Evolutionary conservation across 257 asterid species (phyloP).

Genomic region (Petunia secreta): DNA sequence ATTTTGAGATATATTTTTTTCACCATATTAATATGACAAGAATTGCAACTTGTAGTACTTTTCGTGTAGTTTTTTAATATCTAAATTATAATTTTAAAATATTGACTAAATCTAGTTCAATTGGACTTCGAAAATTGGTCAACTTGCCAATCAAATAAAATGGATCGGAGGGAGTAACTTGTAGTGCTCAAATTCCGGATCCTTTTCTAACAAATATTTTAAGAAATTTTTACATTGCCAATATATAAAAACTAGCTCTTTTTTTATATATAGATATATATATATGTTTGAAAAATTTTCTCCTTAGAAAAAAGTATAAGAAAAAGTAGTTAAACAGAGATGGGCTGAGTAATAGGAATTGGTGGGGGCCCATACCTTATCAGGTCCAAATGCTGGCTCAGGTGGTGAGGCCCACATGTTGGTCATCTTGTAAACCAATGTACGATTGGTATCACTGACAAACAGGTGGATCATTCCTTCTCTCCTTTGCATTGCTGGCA

Average conservation of each 20-base stretch:
- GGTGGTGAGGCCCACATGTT: conserved; percentile 78
- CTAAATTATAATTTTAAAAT: too few species aligned
- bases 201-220: neutral
- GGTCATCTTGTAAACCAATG: conserved; percentile 41
- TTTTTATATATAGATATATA: too few species aligned
- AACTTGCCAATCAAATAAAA: too few species aligned
- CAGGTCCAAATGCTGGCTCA: conserved; percentile 78
- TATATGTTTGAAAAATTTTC: too few species aligned
- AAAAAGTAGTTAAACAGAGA: conserved; percentile 28
- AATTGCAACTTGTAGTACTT: too few species aligned
- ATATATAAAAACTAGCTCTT: too few species aligned
- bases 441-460: conserved; percentile 39
- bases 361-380: conserved; percentile 81
- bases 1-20: too few species aligned
- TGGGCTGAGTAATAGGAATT: conserved; percentile 57
- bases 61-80: too few species aligned
- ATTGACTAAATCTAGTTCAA: too few species aligned
- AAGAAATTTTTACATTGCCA: neutral
- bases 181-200: neutral
- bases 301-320: neutral
- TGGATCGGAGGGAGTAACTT: neutral
- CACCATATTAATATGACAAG: too few species aligned
- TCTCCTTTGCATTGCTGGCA: conserved; percentile 58
- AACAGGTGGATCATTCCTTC: conserved; percentile 46
- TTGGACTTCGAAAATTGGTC: too few species aligned